A percentile compares a stretch with the other conserved stretches of the same genome.
phyloP scores from a whole-genome alignment of 768 basidiomycete species.

The Peribolospora baueri region DNA sequence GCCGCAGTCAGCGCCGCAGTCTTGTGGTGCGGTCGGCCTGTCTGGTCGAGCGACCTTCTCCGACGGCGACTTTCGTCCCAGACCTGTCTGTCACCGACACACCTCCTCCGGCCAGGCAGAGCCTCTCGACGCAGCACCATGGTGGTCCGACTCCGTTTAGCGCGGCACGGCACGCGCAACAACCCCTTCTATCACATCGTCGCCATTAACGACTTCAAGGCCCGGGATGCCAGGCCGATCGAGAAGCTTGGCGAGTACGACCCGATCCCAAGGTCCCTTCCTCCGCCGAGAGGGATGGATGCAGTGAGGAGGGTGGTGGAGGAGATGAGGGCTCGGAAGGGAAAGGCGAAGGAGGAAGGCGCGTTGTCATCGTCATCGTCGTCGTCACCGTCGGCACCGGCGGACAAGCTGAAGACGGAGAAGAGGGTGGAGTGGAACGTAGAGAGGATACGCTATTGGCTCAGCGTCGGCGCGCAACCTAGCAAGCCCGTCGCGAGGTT shows the following conservation, averaged over 20 bases:
- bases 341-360: too few species aligned
- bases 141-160: conserved; percentile 49
- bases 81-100: too few species aligned
- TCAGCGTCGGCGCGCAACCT: conserved; percentile 59
- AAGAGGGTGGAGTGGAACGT: conserved; percentile 78
- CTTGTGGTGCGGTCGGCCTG: too few species aligned
- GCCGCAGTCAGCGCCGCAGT: too few species aligned
- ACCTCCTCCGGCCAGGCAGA: too few species aligned
- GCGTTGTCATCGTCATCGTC: not conserved
- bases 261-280: conserved; percentile 25
- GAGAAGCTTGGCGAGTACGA: conserved; percentile 69
- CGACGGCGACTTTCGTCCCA: too few species aligned
- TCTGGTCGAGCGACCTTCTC: too few species aligned
- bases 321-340: too few species aligned
- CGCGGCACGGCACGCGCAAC: conserved; percentile 53
- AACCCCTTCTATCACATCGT: conserved; percentile 62
- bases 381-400: not conserved
- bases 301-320: not conserved
- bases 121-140: too few species aligned
- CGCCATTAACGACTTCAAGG: conserved; percentile 43
- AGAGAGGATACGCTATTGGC: conserved; percentile 72
- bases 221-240: conserved; percentile 61
- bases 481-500: conserved; percentile 50
- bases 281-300: not conserved
- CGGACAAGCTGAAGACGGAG: conserved; percentile 5